A percentile compares a stretch with the other conserved stretches of the same genome.
Conservation (phyloP, 352 stramenopile genomes). For the Pythium apleroticum region DNA sequence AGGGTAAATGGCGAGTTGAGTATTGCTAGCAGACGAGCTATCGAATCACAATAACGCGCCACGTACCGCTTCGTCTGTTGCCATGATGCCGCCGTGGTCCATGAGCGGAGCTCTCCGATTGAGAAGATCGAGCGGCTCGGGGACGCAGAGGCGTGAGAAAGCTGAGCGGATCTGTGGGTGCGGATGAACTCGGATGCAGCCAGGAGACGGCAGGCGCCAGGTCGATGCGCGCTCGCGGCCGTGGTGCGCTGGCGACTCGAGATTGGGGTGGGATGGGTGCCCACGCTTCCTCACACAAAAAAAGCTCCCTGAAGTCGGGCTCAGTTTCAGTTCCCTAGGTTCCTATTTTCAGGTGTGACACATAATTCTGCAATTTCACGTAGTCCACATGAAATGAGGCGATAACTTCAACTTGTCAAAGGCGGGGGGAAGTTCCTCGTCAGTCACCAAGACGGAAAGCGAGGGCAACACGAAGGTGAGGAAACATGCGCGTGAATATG, state of each 20-base stretch:
- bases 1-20: neutral
- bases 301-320: conserved; percentile 18
- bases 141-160: too few species aligned
- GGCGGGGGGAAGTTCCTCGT: neutral
- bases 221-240: neutral
- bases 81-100: conserved; percentile 11
- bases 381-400: conserved; percentile 17
- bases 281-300: conserved; percentile 11
- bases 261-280: neutral
- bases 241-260: conserved; percentile 1
- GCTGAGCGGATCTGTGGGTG: neutral
- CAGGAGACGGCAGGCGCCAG: neutral
- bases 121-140: neutral
- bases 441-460: conserved; percentile 5
- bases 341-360: conserved; percentile 6
- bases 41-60: neutral
- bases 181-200: neutral
- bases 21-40: neutral
- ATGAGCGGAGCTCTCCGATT: neutral
- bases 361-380: neutral
- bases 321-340: conserved; percentile 11
- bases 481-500: conserved; percentile 2
- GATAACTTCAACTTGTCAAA: conserved; percentile 19
- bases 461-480: conserved; percentile 4
- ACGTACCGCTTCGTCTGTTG: conserved; percentile 24